Conservation (phyloP, 208 protist species). For the Herpetomonas muscarum region DNA sequence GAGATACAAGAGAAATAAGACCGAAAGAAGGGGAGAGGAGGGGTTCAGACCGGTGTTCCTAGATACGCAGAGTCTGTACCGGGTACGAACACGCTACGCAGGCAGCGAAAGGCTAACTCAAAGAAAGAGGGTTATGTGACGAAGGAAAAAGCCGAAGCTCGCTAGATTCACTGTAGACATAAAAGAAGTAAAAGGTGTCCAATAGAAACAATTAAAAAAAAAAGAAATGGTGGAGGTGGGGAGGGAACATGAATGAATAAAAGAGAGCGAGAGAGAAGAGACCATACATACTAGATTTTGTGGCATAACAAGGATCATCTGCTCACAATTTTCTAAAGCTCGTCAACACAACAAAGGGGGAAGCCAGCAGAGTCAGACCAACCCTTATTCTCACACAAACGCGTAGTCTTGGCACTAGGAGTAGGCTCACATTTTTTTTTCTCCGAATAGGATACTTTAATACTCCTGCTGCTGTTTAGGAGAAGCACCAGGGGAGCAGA, state of each 20-base stretch:
- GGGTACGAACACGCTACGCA: background rate
- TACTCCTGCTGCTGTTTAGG: no score
- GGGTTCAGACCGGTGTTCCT: no score
- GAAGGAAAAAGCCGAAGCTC: background rate
- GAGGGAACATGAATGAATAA: constrained; percentile 8
- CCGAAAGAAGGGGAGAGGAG: background rate
- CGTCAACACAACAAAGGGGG: no score
- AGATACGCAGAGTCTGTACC: no score
- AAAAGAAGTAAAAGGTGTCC: constrained; percentile 7
- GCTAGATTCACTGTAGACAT: constrained; percentile 3
- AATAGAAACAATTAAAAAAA: background rate
- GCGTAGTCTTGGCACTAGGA: no score
- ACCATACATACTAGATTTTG: background rate
- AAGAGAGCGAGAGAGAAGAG: constrained; percentile 4
- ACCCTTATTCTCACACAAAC: no score
- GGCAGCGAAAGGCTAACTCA: background rate
- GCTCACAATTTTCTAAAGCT: no score
- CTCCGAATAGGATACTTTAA: no score
- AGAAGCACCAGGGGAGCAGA: no score
- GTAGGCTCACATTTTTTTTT: no score
- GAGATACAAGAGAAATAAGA: constrained; percentile 8
- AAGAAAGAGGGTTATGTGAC: background rate
- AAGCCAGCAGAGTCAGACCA: no score
- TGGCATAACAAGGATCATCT: background rate
- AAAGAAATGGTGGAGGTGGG: background rate